Percentiles rank a stretch among this genome's conserved stretches.
Evolutionary conservation across 495 filamentous ascomycete genomes (phyloP).

Genomic region (Aspergillus cristatus): DNA sequence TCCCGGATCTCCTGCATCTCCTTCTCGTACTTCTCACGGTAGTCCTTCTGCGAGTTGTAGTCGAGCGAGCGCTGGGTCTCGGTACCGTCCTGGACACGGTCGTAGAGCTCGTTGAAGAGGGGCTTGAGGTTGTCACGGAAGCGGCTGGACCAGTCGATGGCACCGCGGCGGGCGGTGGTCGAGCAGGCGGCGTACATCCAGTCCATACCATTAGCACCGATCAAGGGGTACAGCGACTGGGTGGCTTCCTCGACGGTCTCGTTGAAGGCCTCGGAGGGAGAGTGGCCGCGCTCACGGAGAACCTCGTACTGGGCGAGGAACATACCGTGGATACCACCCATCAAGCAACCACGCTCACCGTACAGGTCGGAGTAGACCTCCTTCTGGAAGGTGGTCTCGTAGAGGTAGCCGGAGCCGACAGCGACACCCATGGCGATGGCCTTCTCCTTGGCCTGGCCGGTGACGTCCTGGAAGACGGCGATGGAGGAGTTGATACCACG

Average conservation of each 20-base stretch:
- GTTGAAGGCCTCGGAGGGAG: slow-evolving; percentile 97
- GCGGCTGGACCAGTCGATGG: slow-evolving; percentile 91
- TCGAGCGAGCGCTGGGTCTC: slow-evolving; percentile 92
- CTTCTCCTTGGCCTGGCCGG: slow-evolving; percentile 96
- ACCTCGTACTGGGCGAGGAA: slow-evolving; percentile 99
- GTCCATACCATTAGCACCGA: slow-evolving; percentile 96
- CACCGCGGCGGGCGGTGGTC: slow-evolving; percentile 93
- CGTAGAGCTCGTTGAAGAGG: slow-evolving; percentile 93
- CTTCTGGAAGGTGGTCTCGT: slow-evolving; percentile 99
- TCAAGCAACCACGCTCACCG: slow-evolving; percentile 98
- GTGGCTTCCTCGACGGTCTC: slow-evolving; percentile 99
- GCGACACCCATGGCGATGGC: slow-evolving; percentile 94
- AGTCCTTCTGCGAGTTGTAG: slow-evolving; percentile 90
- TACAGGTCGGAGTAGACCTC: slow-evolving; percentile 99
- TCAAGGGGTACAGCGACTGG: slow-evolving; percentile 93
- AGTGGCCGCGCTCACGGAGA: slow-evolving; percentile 94
- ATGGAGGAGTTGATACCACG: slow-evolving; percentile 99
- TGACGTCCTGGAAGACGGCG: slow-evolving; percentile 97
- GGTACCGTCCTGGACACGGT: slow-evolving; percentile 74
- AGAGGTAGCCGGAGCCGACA: slow-evolving; percentile 93
- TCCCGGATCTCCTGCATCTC: slow-evolving; percentile 95
- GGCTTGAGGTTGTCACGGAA: slow-evolving; percentile 98
- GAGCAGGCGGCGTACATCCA: slow-evolving; percentile 99
- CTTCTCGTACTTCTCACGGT: slow-evolving; percentile 89
- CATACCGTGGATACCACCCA: slow-evolving; percentile 99